Evolutionary conservation across 768 basidiomycete species (phyloP), one percentile per base, ranked within the genome.

Genomic region (Trametes cinnabarina): DNA sequence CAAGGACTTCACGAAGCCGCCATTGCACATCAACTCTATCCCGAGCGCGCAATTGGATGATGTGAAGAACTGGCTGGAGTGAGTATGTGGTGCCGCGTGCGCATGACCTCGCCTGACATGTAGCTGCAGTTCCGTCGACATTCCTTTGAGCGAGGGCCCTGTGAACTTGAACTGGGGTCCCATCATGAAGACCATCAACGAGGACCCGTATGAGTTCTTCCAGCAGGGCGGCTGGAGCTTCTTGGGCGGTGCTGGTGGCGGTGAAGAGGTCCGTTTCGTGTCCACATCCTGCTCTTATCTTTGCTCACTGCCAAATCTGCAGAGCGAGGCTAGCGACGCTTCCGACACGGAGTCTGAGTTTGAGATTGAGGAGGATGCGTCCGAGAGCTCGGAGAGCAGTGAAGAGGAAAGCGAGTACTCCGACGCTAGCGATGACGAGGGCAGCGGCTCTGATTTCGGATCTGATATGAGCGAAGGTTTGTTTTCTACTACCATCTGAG

Each of bases 31-130:
- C 77, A 98, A 99, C 71, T 94, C 94, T 0, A 95, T 99, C 63
- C 94, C 92, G 22, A 90, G 83, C 55, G 75, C 84, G 2, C 89
- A 93, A 65, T 83, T 98, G 67, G 97, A 99, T 68, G 94, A 95
- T 64, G 95, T 99, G 62, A 98, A 98, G 75, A 95, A 97, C 68
- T 99, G 97, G 97, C 82, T 99, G 20, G 94, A 99, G 94, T 98
- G 70, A 63, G 92, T 77, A 12, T 7, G n/a, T 51, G 23, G 44
- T 44, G 50, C 53, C 35, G 14, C 34, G n/a, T 63, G 46, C 65
- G 55, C 51, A 40, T 15, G 58, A n/a, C 35, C 55, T n/a, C 3
- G 4, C n/a, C 57, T 48, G 37, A 55, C 19, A 12, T 1, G 40
- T n/a, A 9, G 37, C 20, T 53, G 12, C 62, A 98, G 95, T 68